phyloP scores from a whole-genome alignment of 441 rosid genomes.

The Theobroma grandiflorum region DNA sequence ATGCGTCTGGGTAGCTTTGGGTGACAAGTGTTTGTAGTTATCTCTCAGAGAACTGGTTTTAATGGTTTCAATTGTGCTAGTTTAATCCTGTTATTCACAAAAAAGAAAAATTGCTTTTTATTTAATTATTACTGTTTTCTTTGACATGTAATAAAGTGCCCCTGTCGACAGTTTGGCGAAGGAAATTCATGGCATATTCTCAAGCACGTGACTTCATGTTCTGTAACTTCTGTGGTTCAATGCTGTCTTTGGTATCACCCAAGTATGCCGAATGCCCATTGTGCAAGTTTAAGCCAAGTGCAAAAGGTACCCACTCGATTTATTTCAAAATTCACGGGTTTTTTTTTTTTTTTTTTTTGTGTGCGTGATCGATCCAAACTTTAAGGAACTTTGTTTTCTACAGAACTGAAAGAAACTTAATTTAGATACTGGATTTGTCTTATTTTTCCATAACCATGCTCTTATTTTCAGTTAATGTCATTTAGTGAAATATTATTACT shows the following conservation, averaged over 20 bases:
- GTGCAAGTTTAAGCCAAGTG: conserved; percentile 48
- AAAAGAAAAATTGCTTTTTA: background rate
- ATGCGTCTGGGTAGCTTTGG: background rate
- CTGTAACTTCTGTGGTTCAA: conserved; percentile 66
- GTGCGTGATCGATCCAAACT: too few species aligned
- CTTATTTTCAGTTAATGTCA: background rate
- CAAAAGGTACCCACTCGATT: conserved; percentile 43
- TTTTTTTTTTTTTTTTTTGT: too few species aligned
- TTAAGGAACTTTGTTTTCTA: background rate
- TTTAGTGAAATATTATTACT: too few species aligned
- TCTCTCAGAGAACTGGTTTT: conserved; percentile 11
- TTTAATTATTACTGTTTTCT: background rate
- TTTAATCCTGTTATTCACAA: background rate
- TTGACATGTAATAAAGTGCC: background rate
- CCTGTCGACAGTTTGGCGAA: background rate
- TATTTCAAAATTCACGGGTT: too few species aligned
- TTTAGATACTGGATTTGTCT: too few species aligned
- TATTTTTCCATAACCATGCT: background rate
- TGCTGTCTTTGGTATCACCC: conserved; percentile 40
- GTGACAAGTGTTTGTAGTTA: background rate
- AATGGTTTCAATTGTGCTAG: background rate
- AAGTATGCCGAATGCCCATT: conserved; percentile 48
- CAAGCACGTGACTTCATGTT: conserved; percentile 57
- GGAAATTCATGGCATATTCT: conserved; percentile 42
- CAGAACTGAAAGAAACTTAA: background rate